Conservation (phyloP, 2,329 filamentous ascomycete species). For the Phaeosphaeria sp. region DNA sequence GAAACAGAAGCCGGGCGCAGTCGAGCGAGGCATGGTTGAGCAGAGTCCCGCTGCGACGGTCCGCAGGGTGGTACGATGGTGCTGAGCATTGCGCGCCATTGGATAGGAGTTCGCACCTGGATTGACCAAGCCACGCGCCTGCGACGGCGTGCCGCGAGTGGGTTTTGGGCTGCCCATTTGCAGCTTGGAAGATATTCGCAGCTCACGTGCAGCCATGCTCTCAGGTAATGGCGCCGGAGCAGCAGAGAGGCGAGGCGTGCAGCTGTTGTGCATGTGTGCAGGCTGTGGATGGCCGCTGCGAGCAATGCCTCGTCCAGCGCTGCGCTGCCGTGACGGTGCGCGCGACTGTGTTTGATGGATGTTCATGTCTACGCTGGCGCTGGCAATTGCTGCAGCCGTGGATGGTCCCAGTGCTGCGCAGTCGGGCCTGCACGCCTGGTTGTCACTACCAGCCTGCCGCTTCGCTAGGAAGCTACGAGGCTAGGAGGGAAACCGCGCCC, state of each 20-base stretch:
- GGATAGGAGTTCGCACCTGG: constrained; percentile 15
- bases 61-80: constrained; percentile 12
- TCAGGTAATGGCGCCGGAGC: constrained; percentile 10
- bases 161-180: constrained; percentile 26
- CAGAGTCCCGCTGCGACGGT: constrained; percentile 7
- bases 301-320: too few species aligned
- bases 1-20: constrained; percentile 9
- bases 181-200: constrained; percentile 23
- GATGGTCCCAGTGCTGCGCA: neutral
- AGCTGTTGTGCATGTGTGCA: neutral
- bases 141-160: constrained; percentile 14
- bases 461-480: too few species aligned
- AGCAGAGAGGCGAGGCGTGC: neutral
- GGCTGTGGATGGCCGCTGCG: neutral
- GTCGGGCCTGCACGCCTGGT: neutral
- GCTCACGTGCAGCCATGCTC: constrained; percentile 30
- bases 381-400: neutral
- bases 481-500: constrained; percentile 18
- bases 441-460: constrained; percentile 6
- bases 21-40: constrained; percentile 6
- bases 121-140: constrained; percentile 20
- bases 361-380: neutral
- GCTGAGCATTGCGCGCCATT: constrained; percentile 10
- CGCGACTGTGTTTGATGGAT: neutral
- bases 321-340: too few species aligned